Base-by-base conservation (phyloP, 1,139 yeast species). In the Saccharomycopsis hybrid region DNA sequence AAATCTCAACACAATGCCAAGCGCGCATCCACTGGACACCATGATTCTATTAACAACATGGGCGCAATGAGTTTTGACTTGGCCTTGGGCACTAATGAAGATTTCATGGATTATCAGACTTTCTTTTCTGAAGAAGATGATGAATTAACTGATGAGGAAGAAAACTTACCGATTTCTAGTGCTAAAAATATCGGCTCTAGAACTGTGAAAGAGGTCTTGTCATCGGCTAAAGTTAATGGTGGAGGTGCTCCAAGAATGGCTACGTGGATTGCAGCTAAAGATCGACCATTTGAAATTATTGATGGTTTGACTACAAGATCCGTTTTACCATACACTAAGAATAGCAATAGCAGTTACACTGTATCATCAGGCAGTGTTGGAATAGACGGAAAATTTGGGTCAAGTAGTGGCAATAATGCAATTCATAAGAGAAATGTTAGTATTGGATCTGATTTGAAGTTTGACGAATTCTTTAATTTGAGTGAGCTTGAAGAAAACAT, bases 161-260 rank as follows among this genome's bases (percentile, higher is more conserved):
- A 78, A 32, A 73, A 80, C 24, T 67, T 90, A 44, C 95, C 95
- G 2, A 80, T 80, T 18, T 77, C 81, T 3, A 72, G 78, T 9
- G 73, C 71, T 48, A 72, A 73, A 47, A 71, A 67, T 43, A 67
- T 80, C 36, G 94, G 89, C 1, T 80, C 88, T 5, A 82, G 84
- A 57, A 80, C 85, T 55, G 90, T 92, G 2, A 89, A 92, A 57
- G 97, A 92, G 64, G 88, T 92, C 9, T 74, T 92, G 25, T 84
- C 95, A 5, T 83, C 95, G 1, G 84, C 89, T 48, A 82, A 85
- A 5, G 82, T 86, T 31, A 44, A 51, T 48, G 54, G 43, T 13
- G 90, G 90, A 51, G 81, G 95, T 50, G 97, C 97, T 1, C 98
- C 98, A 1, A 77, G 87, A 29, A 71, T 92, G 53, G 97, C 97